Base-by-base conservation (phyloP, 78 protist species). In the Dictyostelium brefeldianum region DNA sequence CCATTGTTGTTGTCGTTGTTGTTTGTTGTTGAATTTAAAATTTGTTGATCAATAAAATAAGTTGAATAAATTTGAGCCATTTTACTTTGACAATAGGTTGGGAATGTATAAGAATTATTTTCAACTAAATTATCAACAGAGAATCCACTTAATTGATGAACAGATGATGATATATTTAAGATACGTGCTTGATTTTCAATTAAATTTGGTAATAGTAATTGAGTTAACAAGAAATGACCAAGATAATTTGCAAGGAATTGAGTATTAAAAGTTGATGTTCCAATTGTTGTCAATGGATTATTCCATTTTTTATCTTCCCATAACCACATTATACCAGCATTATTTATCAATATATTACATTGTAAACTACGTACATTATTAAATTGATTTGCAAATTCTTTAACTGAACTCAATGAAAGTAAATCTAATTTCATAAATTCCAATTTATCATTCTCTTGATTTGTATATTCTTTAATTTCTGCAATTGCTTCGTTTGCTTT, bases 321-420 rank as follows among this genome's bases (percentile, higher is more conserved):
- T 22, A 81, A 53, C 89, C 89, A 81, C 89, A 90, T 91, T 12
- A 87, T 79, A 47, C 95, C 95, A 6, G 95, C 95, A 56, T 91
- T 91, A 56, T 73, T 70, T 6, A 91, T 69, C 12, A 91, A 62
- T 18, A 81, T 59, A 67, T 91, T 27, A 36, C 82, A 78, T n/a
- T 25, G 47, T 11, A 81, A 4, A 2, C 56, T 12, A 31, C 57
- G 50, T 1, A 5, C 18, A 4, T 69, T 25, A 25, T 12, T 27
- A 36, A 69, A 90, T 46, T 36, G 73, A 15, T 36, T n/a, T 11
- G 62, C 89, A 54, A 91, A 91, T 9, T 51, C 22, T 25, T 41
- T 43, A 12, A 91, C 46, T 3, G 82, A 70, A 17, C 78, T 90
- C 18, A 91, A 56, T 7, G 95, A 91, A 9, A 75, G 47, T 67